phyloP scores from a whole-genome alignment of 164 flowering plant species.

The Piper betle region DNA sequence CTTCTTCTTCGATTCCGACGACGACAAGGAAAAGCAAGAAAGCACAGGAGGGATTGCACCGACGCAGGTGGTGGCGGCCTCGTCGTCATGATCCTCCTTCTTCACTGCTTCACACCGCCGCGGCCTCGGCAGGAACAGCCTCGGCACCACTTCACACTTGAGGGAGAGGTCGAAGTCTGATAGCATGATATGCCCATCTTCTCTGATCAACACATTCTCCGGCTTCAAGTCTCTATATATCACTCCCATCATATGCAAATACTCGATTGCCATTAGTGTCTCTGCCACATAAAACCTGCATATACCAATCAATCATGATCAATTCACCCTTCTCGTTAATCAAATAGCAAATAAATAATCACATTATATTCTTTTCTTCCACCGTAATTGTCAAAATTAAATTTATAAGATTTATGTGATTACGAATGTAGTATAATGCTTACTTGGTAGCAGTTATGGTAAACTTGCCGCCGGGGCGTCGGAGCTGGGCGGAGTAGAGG shows the following conservation, averaged over 20 bases:
- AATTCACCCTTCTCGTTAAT: too few relatives aligned
- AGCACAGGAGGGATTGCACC: conserved; percentile 64
- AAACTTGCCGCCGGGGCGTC: conserved; percentile 53
- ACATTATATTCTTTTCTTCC: too few relatives aligned
- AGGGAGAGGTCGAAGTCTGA: conserved; percentile 82
- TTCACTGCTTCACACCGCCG: too few relatives aligned
- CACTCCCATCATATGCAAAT: conserved; percentile 86
- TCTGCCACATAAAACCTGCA: conserved; percentile 81
- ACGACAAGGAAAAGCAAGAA: conserved; percentile 54
- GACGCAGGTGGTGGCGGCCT: conserved; percentile 33
- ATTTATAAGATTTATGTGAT: too few relatives aligned
- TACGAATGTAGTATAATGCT: too few relatives aligned
- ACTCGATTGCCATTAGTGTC: conserved; percentile 61
- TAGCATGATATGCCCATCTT: conserved; percentile 89
- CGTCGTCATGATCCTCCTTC: not conserved
- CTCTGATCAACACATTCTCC: conserved; percentile 69
- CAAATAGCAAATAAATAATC: too few relatives aligned
- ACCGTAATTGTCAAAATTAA: too few relatives aligned
- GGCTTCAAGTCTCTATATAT: conserved; percentile 84
- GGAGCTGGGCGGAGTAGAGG: conserved; percentile 44
- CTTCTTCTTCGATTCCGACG: conserved; percentile 3
- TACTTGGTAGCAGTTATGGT: conserved; percentile 60
- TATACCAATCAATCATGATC: too few relatives aligned
- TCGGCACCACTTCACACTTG: conserved; percentile 75
- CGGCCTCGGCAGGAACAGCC: conserved; percentile 23